A percentile compares a stretch with the other conserved stretches of the same genome.
Conservation (phyloP, 805 yeast genomes). For the Ogataea naganishii region DNA sequence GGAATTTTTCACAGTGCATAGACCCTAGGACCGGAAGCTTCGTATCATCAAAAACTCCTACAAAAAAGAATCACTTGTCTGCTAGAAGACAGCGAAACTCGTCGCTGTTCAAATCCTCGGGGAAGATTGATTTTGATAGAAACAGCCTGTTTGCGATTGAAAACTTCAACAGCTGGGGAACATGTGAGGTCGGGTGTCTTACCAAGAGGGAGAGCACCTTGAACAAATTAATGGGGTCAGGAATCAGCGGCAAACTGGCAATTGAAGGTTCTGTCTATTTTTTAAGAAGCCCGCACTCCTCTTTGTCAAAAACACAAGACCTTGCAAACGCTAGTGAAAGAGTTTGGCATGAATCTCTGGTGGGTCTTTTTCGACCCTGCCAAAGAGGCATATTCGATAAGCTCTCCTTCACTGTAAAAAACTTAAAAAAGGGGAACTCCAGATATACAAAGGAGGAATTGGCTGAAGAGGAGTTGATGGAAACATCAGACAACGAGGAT, state of each 20-base stretch:
- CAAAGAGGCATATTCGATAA: not conserved
- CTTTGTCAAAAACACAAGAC: not conserved
- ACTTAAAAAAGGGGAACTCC: not conserved
- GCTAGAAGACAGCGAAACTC: not conserved
- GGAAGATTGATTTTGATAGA: constrained; percentile 2
- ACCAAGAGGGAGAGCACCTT: not conserved
- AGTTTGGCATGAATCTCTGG: not conserved
- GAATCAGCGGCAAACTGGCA: not conserved
- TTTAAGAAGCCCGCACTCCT: not conserved
- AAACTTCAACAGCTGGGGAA: not conserved
- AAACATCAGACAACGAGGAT: constrained; percentile 9
- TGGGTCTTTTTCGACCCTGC: not conserved
- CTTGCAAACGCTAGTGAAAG: too few species aligned
- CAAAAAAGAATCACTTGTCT: not conserved
- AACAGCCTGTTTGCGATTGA: not conserved
- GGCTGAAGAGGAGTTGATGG: constrained; percentile 6
- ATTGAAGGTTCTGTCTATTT: constrained; percentile 4
- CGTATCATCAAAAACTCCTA: not conserved
- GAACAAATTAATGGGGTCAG: constrained; percentile 2
- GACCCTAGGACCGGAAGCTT: constrained; percentile 1
- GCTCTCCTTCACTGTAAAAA: not conserved
- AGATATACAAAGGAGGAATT: constrained; percentile 4
- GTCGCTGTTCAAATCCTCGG: not conserved
- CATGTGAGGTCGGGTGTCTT: not conserved
- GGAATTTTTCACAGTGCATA: not conserved